Evolutionary conservation across 2,329 filamentous ascomycete genomes (phyloP).

Genomic region (Acrocalymma vagum): DNA sequence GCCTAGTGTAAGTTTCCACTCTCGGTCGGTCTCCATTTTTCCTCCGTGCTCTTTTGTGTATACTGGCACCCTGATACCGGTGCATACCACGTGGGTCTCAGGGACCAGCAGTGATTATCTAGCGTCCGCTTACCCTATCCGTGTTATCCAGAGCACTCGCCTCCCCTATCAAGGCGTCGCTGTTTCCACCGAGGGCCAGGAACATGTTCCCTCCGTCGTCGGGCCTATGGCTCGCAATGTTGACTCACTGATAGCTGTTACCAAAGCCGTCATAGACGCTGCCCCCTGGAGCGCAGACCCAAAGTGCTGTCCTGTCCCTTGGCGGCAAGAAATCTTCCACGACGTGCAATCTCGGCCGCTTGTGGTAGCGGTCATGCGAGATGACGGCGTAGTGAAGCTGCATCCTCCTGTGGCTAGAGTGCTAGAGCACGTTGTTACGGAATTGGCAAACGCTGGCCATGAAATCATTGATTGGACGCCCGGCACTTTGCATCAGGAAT

Average conservation of each 20-base stretch:
- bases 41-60: background rate
- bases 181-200: slow-evolving; percentile 70
- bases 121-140: slow-evolving; percentile 3
- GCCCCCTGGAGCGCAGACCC: slow-evolving; percentile 65
- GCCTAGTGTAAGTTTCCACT: slow-evolving; percentile 48
- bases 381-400: slow-evolving; percentile 63
- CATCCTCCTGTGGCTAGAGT: slow-evolving; percentile 63
- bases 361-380: slow-evolving; percentile 59
- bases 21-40: background rate
- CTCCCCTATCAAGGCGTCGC: slow-evolving; percentile 67
- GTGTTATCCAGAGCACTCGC: slow-evolving; percentile 57
- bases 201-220: slow-evolving; percentile 70
- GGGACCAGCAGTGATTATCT: background rate
- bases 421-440: slow-evolving; percentile 47
- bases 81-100: too few relatives aligned
- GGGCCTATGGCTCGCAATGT: slow-evolving; percentile 66
- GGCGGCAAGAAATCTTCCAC: slow-evolving; percentile 58
- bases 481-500: slow-evolving; percentile 61
- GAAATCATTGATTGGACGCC: slow-evolving; percentile 63
- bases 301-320: slow-evolving; percentile 61
- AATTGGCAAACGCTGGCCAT: slow-evolving; percentile 59
- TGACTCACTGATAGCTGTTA: slow-evolving; percentile 59
- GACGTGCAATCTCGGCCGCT: slow-evolving; percentile 54
- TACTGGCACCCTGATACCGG: background rate
- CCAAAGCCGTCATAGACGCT: slow-evolving; percentile 56